Base-by-base conservation (phyloP, 331 rosid species). In the Acacia concinna region DNA sequence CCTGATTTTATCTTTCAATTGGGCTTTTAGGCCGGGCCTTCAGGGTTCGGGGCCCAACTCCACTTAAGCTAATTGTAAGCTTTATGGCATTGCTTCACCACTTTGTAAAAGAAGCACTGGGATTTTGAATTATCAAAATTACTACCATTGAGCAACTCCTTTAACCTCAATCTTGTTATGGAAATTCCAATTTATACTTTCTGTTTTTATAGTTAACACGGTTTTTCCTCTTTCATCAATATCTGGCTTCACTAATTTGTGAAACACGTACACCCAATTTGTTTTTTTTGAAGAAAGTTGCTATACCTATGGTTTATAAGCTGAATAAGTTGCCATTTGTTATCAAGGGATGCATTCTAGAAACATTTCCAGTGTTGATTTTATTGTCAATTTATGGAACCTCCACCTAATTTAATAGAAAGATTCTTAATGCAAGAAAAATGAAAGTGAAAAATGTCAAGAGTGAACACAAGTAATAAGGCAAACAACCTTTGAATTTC, bases 401-500 rank as follows among this genome's bases (percentile, higher is more conserved):
- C 18, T 27, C 3, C 35, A 12, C 66, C 66, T 27, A 25, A 6
- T 31, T 2, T 15, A 62, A 30, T 62, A 15, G 23, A 62, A 2
- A 31, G 11, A 52, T 72, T 32, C 49, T 34, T n/a, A 32, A 34
- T 32, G 47, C 77, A 73, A 34, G 62, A 21, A 52, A 34, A 32
- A n/a, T 15, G 20, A 11, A 73, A 32, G 23, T 23, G 20, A 8
- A 35, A 35, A 23, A 21, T 54, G 41, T 15, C 21, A 25, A 32
- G 13, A 35, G 32, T 21, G 18, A 20, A 54, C 47, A 12, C 17
- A 21, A 35, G 37, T 15, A 54, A 56, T 13, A 46, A 56, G 41
- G 71, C 8, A 60, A 30, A 72, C 20, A 73, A 37, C 60, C 27
- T 35, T n/a, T 37, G 62, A 15, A 73, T 65, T 73, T 66, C 54